These are phyloP conservation scores for Magnolia kwangsiensis DNA, from an alignment of 164 flowering plant species.

Conservation along the genomic window DNA sequence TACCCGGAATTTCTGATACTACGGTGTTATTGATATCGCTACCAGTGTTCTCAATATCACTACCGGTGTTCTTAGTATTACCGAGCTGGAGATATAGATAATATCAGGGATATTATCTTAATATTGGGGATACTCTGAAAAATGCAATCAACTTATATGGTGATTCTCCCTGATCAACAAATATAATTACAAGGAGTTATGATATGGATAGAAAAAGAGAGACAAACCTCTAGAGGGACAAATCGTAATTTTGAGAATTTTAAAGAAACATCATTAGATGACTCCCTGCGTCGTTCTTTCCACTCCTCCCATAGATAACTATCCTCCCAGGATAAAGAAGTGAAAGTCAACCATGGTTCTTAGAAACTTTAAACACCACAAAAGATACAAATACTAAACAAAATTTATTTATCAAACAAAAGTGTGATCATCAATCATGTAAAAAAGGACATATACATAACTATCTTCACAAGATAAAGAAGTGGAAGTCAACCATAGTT, in stretches of 20 bases:
- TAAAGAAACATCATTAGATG: slow-evolving; percentile 49
- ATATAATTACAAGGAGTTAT: too few species aligned
- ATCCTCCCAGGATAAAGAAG: slow-evolving; percentile 16
- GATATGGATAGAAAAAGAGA: background rate
- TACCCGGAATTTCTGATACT: too few species aligned
- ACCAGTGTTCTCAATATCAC: too few species aligned
- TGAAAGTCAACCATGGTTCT: background rate
- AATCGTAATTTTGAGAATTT: slow-evolving; percentile 69
- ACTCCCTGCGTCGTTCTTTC: slow-evolving; percentile 73
- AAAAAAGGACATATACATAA: background rate
- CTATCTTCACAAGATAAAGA: background rate
- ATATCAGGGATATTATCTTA: too few species aligned
- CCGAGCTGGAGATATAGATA: too few species aligned
- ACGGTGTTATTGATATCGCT: too few species aligned
- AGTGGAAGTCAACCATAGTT: background rate
- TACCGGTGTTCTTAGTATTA: too few species aligned
- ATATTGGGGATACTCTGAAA: too few species aligned
- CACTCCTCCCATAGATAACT: slow-evolving; percentile 95
- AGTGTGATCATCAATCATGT: background rate
- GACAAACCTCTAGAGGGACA: slow-evolving; percentile 72
- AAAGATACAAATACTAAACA: background rate
- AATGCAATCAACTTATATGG: background rate
- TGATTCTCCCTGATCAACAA: background rate
- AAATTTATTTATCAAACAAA: background rate
- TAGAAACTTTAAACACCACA: background rate